Evolutionary conservation across 345 rosid genomes (phyloP).

Genomic region (Lepidium didymum): DNA sequence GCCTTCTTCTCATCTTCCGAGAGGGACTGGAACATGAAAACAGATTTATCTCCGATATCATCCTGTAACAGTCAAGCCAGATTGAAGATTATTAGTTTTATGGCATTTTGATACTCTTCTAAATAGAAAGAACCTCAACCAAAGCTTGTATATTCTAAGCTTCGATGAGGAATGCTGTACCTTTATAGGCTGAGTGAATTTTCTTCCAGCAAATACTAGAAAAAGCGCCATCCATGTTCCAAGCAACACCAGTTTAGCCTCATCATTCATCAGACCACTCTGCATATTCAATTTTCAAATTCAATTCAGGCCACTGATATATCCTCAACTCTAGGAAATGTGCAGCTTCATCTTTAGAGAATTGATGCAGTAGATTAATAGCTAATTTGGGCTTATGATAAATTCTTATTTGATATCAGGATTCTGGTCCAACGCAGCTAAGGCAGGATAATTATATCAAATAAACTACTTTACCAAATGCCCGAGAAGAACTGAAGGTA

Average conservation of each 20-base stretch:
- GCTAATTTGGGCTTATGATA: neutral
- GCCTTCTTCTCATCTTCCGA: constrained; percentile 67
- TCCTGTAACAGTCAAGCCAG: constrained; percentile 45
- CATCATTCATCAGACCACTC: constrained; percentile 78
- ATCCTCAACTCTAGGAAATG: neutral
- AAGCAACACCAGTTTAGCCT: constrained; percentile 53
- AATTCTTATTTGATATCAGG: neutral
- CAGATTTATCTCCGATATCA: constrained; percentile 92
- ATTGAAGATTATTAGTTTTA: neutral
- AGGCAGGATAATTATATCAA: neutral
- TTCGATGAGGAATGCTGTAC: constrained; percentile 24
- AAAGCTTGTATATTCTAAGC: neutral
- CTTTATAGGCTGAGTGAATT: constrained; percentile 91
- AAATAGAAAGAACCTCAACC: neutral
- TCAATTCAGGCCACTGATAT: neutral
- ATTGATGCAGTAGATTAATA: neutral
- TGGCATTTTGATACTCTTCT: neutral
- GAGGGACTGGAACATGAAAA: constrained; percentile 77
- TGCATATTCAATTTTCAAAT: constrained; percentile 23
- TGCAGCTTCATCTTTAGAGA: neutral
- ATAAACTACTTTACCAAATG: constrained; percentile 60
- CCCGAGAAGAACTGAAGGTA: constrained; percentile 79
- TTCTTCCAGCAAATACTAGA: constrained; percentile 80
- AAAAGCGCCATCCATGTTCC: constrained; percentile 85
- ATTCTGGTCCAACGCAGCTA: neutral